A percentile compares a stretch with the other conserved stretches of the same genome.
Evolutionary conservation across 768 basidiomycete species (phyloP).

Genomic region (Kwoniella botswanensis): DNA sequence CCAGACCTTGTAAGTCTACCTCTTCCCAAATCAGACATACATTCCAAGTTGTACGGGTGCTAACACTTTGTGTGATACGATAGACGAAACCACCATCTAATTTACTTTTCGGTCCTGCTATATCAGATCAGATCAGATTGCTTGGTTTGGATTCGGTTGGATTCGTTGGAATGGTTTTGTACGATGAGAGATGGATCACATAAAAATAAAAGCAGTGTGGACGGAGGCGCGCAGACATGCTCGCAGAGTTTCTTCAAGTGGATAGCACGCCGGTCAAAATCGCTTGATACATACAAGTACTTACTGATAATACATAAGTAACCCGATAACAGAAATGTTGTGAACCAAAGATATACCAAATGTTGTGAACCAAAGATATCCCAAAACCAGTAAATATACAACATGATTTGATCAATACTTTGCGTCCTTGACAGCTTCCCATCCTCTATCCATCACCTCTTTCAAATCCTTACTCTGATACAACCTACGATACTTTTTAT

Average conservation of each 20-base stretch:
- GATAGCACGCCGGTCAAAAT: background rate
- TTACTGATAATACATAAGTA: no score
- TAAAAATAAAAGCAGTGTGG: conserved; percentile 10
- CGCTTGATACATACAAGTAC: background rate
- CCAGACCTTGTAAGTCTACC: conserved; percentile 67
- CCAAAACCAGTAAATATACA: conserved; percentile 1
- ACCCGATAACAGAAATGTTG: no score
- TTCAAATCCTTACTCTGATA: background rate
- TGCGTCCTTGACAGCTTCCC: conserved; percentile 32
- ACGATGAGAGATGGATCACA: conserved; percentile 50
- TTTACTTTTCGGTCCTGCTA: background rate
- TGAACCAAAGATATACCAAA: no score
- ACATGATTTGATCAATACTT: conserved; percentile 25
- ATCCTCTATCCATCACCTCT: conserved; percentile 17
- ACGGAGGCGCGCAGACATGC: no score
- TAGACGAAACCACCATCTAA: conserved; percentile 93
- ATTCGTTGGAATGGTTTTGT: conserved; percentile 36
- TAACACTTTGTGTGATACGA: background rate
- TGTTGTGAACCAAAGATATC: no score
- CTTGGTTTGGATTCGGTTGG: background rate
- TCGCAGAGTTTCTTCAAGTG: background rate
- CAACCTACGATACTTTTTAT: conserved; percentile 8
- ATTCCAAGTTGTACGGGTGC: background rate
- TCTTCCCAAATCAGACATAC: background rate
- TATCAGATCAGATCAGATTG: conserved; percentile 10